Evolutionary conservation across 2,329 filamentous ascomycete genomes (phyloP), one percentile per base, ranked within the genome.

Genomic region (Monilinia polystroma): DNA sequence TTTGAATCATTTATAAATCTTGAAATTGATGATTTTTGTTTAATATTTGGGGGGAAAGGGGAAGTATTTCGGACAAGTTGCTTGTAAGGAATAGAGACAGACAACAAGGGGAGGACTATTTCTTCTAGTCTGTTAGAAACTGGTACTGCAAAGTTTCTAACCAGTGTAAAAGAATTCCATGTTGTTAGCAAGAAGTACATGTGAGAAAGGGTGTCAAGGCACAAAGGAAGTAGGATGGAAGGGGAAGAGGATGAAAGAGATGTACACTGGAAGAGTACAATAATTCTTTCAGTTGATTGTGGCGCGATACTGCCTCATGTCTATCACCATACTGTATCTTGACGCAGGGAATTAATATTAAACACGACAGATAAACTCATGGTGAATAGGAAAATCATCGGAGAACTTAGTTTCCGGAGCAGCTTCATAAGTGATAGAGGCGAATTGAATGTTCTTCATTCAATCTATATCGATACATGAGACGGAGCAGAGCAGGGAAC

Each of bases 361-460:
- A 23, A 26, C 4, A 38, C 29, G 16, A n/a, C n/a, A 12, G 29
- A 62, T 11, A 62, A 14, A 20, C 3, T 6, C 8, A 38, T 18
- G 51, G 58, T 52, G 58, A 62, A 62, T 62, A 12, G 11, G 1
- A 1, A 38, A 38, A 5, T n/a, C 12, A 26, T 38, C 0, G 2
- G 2, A 35, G 7, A 23, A 16, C 6, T 2, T 8, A 3, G 6
- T 0, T 32, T 3, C 12, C 4, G 10, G 7, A 4, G 7, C n/a
- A 49, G 45, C 45, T 23, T n/a, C 6, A 1, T 3, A 11, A 23
- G 8, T 14, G 12, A 43, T 43, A 16, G 41, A 43, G 14, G 41
- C 4, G 38, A 14, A 14, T 5, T 4, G 12, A 43, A 16, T 43
- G 41, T 16, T 43, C 3, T 43, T 43, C 2, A 16, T 4, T 26